phyloP scores from a whole-genome alignment of 2,329 filamentous ascomycete genomes.

The Diplodia sapinea region DNA sequence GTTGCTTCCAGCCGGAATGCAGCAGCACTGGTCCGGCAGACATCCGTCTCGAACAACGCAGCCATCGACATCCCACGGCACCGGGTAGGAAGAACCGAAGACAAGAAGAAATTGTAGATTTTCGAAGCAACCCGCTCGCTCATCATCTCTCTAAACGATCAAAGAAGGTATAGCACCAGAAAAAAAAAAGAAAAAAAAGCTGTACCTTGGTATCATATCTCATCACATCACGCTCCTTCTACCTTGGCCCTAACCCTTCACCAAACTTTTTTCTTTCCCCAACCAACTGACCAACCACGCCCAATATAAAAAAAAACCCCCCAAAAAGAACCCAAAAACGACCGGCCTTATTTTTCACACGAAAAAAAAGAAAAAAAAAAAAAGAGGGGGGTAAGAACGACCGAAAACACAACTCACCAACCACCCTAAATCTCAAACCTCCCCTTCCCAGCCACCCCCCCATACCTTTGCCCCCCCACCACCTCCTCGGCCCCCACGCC shows the following conservation, averaged over 20 bases:
- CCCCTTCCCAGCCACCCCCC: background rate
- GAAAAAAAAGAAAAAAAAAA: background rate
- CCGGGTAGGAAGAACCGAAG: background rate
- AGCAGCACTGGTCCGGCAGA: no score
- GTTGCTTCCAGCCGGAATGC: no score
- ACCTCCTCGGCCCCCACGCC: background rate
- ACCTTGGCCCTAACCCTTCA: background rate
- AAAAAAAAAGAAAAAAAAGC: background rate
- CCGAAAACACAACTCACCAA: no score
- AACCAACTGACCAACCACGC: no score
- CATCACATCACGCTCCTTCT: background rate
- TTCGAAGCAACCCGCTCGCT: background rate
- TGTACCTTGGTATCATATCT: constrained; percentile 9
- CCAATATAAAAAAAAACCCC: background rate
- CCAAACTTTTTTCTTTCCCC: background rate
- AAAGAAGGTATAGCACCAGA: background rate
- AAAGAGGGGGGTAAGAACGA: no score
- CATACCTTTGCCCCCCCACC: no score
- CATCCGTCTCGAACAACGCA: no score
- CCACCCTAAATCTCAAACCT: background rate
- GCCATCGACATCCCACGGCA: no score
- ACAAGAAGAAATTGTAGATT: background rate
- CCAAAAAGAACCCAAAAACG: background rate
- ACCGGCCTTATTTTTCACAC: background rate
- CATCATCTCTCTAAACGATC: background rate